Evolutionary conservation across 371 early-diverging fungal species (phyloP), one percentile per base, ranked within the genome.

Genomic region (Haplosporangium sp.): DNA sequence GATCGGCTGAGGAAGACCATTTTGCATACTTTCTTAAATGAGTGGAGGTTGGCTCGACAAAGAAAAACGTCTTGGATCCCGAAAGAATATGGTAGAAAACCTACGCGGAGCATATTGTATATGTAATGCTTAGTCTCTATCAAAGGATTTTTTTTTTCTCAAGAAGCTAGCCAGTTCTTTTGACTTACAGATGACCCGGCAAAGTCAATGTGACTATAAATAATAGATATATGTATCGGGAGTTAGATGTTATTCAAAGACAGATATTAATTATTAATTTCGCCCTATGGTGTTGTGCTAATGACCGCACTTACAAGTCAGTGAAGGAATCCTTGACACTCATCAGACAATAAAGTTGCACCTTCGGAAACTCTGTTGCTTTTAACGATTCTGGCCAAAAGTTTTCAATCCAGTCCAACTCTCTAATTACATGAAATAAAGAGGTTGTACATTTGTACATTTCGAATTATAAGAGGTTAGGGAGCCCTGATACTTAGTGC

Each of bases 261-360:
- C 8, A 44, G 44, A 44, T 8, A 10, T 5, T 10, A 27, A 27
- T 27, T 44, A 44, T 44, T 44, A 44, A 27, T 27, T 27, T 27
- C 27, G 27, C 1, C 27, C 27, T 27, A 27, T 27, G 27, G 27
- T 27, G 27, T 27, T 44, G 13, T 42, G 42, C 44, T 44, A 10
- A 13, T 44, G 44, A 44, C 11, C 4, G 38, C n/a, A 83, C 90
- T 84, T 87, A 93, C 93, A 94, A 94, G 72, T 96, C 96, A 19
- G 96, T 96, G 77, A 93, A 96, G 5, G 94, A 92, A 59, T 94
- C 93, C 75, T 90, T 88, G 35, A 95, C 95, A 58, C 95, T 92
- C 97, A 96, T 96, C 66, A 96, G 84, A 69, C 96, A 96, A 77
- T 96, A 96, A 7, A 95, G 85, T 70, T 96, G 95, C 0, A 96